Base-by-base conservation (phyloP, 805 yeast species). In the Pichia nanzhaoensis region DNA sequence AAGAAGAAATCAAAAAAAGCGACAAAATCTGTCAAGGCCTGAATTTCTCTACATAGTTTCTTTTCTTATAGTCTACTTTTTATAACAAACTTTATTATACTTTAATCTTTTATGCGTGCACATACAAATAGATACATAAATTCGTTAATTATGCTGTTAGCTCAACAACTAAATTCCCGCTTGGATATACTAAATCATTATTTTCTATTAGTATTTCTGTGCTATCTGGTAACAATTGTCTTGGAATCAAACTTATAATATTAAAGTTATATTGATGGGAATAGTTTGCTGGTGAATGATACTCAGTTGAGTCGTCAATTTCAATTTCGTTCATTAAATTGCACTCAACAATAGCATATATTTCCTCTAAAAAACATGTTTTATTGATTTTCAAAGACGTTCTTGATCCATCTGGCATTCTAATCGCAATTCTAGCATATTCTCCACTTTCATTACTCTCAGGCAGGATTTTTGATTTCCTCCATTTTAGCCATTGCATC, bases 331-430 rank as follows among this genome's bases (percentile, higher is more conserved):
- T 49, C 17, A 58, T 49, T 18, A 57, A 44, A 3, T 54, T 44
- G 50, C 82, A 66, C 51, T 85, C 95, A 16, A 81, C 84, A 56
- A 70, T 81, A 9, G 89, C 84, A 57, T 81, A 83, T 13, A 91
- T 64, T 43, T 84, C 89, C 45, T 77, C 80, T 1, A 87, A 61
- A 1, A 71, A 55, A 13, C 69, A 65, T 22, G 65, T 58, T 13
- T 74, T 70, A 37, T 66, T 58, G 48, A 87, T 68, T 57, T 73
- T 58, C 53, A 77, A 60, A 7, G 73, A 66, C 0, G 77, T 58
- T 47, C 96, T 73, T 40, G 68, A 69, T 2, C 95, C 95, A 47
- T 70, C 65, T 1, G 74, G 73, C 34, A 86, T 58, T 51, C 91
- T 73, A 9, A 91, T 73, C 1, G 93, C 90, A 3, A 91, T 68